Evolutionary conservation across 176 grass and related monocot genomes (phyloP).

Genomic region (Puya raimondii): DNA sequence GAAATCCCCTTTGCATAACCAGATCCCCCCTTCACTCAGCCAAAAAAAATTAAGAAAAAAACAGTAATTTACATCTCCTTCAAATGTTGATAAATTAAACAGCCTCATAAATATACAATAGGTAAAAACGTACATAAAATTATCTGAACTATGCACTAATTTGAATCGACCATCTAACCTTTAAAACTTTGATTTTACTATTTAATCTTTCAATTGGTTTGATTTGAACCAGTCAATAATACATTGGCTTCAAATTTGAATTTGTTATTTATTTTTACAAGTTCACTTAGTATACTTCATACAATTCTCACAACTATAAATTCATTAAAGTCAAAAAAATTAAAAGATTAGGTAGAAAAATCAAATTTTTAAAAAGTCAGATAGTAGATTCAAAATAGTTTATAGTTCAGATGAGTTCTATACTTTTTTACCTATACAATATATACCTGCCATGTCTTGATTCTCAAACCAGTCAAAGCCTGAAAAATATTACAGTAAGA

Average conservation of each 20-base stretch:
- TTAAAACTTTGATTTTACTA: too few relatives aligned
- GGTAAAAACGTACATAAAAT: neutral
- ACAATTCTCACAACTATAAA: too few relatives aligned
- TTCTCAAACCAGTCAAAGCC: neutral
- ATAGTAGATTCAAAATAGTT: too few relatives aligned
- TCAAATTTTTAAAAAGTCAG: too few relatives aligned
- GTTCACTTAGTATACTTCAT: too few relatives aligned
- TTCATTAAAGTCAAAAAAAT: too few relatives aligned
- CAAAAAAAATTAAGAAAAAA: neutral
- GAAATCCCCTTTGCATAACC: neutral
- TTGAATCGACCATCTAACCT: too few relatives aligned
- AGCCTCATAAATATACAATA: neutral
- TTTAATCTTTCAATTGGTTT: too few relatives aligned
- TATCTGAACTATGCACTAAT: neutral
- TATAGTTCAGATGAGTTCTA: too few relatives aligned
- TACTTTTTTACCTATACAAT: neutral
- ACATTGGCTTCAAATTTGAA: neutral
- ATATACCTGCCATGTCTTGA: slow-evolving; percentile 26
- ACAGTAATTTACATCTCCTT: neutral
- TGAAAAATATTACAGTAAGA: slow-evolving; percentile 24
- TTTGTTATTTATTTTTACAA: too few relatives aligned
- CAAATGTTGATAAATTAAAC: neutral
- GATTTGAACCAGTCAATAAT: neutral
- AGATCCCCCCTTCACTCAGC: neutral
- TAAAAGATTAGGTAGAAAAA: too few relatives aligned